Conservation (phyloP, 345 rosid genomes). For the Acer campestre region DNA sequence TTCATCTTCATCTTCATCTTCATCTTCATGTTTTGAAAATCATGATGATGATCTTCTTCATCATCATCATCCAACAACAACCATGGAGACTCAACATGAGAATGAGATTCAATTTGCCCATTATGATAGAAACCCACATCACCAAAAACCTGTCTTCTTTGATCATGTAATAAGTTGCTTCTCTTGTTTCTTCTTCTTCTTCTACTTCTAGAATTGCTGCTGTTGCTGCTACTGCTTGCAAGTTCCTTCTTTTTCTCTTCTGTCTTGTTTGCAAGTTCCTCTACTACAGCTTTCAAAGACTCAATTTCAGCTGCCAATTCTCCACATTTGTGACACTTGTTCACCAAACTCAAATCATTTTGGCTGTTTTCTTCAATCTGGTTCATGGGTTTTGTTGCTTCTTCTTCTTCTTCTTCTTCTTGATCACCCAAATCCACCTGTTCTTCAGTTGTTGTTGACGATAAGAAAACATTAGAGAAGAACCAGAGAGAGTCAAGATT, state of each 20-base stretch:
- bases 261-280: slow-evolving; percentile 11
- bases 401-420: not conserved
- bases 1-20: slow-evolving; percentile 5
- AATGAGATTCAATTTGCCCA: not conserved
- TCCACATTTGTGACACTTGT: slow-evolving; percentile 26
- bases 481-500: slow-evolving; percentile 55
- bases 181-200: slow-evolving; percentile 15
- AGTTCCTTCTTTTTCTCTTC: slow-evolving; percentile 18
- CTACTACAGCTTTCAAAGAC: slow-evolving; percentile 8
- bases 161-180: not conserved
- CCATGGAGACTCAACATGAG: slow-evolving; percentile 9
- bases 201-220: slow-evolving; percentile 4
- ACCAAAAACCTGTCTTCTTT: slow-evolving; percentile 26
- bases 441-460: slow-evolving; percentile 14
- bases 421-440: not conserved
- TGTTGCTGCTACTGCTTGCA: slow-evolving; percentile 3
- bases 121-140: slow-evolving; percentile 25
- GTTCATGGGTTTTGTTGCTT: slow-evolving; percentile 6
- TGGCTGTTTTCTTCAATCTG: slow-evolving; percentile 6
- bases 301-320: slow-evolving; percentile 24
- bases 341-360: slow-evolving; percentile 8
- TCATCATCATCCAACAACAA: not conserved
- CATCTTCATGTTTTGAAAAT: not conserved
- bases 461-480: slow-evolving; percentile 38
- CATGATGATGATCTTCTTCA: not conserved